phyloP scores from a whole-genome alignment of 352 stramenopile species.

The Phytophthora gonapodyides region DNA sequence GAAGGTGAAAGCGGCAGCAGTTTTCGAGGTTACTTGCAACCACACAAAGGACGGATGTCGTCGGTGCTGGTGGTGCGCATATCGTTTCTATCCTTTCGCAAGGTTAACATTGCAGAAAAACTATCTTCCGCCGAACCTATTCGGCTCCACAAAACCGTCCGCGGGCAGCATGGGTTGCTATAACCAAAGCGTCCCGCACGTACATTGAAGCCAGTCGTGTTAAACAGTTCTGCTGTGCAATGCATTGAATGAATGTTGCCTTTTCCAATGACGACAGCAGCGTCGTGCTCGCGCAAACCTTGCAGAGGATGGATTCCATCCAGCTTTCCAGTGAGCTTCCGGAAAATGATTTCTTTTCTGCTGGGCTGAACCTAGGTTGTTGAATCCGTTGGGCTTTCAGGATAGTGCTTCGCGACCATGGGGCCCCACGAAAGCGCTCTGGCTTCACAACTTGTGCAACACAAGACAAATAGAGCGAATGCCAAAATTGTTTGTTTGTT shows the following conservation, averaged over 20 bases:
- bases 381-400: no score
- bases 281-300: no score
- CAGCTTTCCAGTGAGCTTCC: no score
- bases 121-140: conserved; percentile 25
- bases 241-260: neutral
- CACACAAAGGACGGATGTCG: neutral
- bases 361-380: no score
- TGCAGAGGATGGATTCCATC: neutral
- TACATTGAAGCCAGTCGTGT: conserved; percentile 12
- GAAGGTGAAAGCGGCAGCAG: conserved; percentile 12
- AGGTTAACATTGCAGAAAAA: conserved; percentile 19
- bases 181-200: no score
- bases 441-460: no score
- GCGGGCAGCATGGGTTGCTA: neutral
- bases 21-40: conserved; percentile 1
- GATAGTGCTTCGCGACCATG: no score
- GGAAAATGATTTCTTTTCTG: no score
- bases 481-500: no score
- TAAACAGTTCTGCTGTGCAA: neutral
- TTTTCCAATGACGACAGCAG: conserved; percentile 11
- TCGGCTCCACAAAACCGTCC: conserved; percentile 16
- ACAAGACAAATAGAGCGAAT: no score
- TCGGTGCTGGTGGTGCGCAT: neutral
- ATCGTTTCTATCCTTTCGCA: neutral
- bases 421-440: no score